phyloP scores from a whole-genome alignment of 2,329 filamentous ascomycete species.

The Davidsoniella neocaledoniae region DNA sequence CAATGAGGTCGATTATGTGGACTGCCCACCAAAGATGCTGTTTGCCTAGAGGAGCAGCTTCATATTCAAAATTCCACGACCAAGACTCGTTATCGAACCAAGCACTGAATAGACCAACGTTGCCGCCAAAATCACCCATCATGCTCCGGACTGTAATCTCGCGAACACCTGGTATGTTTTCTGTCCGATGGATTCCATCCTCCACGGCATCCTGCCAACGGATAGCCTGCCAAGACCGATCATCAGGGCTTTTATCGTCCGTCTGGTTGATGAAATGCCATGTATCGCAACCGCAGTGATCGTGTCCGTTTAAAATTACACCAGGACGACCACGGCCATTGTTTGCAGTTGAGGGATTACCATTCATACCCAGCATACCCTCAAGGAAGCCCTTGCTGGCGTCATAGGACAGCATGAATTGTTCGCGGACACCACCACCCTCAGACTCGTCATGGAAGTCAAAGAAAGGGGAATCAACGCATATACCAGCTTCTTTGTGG shows the following conservation, averaged over 20 bases:
- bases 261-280: conserved; percentile 64
- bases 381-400: conserved; percentile 63
- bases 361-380: conserved; percentile 65
- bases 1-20: conserved; percentile 5
- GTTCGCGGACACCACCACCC: conserved; percentile 63
- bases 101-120: conserved; percentile 69
- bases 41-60: conserved; percentile 59
- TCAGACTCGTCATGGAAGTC: conserved; percentile 53
- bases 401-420: conserved; percentile 69
- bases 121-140: conserved; percentile 95
- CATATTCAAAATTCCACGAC: conserved; percentile 73
- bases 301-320: conserved; percentile 79
- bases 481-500: conserved; percentile 67
- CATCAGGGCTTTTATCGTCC: conserved; percentile 22
- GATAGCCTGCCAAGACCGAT: conserved; percentile 33
- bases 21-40: conserved; percentile 81
- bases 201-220: conserved; percentile 30
- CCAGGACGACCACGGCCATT: conserved; percentile 53
- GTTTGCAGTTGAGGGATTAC: conserved; percentile 38
- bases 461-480: conserved; percentile 72
- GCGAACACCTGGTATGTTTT: conserved; percentile 46
- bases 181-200: conserved; percentile 24
- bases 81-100: conserved; percentile 66
- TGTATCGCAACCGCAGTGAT: conserved; percentile 86
- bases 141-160: conserved; percentile 93